Percentiles rank a stretch among this genome's conserved stretches.
These are phyloP conservation scores for Conidiobolus coronatus DNA, from an alignment of 371 early-diverging fungal genomes.

Conservation along the genomic window DNA sequence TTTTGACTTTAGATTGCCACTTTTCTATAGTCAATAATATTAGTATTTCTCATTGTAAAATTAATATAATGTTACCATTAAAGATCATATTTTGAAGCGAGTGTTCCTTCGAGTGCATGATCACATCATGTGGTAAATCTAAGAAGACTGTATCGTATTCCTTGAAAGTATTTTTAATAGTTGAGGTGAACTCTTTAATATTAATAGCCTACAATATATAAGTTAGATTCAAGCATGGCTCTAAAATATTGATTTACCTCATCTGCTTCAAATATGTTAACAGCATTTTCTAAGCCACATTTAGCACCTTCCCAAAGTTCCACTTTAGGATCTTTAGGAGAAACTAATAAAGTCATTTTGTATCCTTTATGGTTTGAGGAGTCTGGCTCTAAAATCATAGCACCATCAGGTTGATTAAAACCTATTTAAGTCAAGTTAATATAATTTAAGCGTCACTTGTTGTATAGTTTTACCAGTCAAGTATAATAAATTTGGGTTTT, in stretches of 20 bases:
- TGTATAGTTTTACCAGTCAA: conserved; percentile 18
- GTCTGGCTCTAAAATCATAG: conserved; percentile 23
- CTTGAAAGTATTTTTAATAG: not conserved
- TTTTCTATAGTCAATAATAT: conserved; percentile 3
- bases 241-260: conserved; percentile 23
- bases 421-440: conserved; percentile 17
- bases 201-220: not conserved
- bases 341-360: conserved; percentile 70
- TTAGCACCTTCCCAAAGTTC: conserved; percentile 89
- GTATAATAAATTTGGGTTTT: conserved; percentile 75
- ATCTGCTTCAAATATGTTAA: conserved; percentile 62
- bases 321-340: conserved; percentile 35
- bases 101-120: too few species aligned
- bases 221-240: not conserved
- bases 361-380: conserved; percentile 19
- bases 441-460: not conserved
- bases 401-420: conserved; percentile 77
- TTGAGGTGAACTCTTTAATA: not conserved
- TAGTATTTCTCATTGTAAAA: not conserved
- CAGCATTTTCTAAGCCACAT: conserved; percentile 59
- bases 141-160: conserved; percentile 15
- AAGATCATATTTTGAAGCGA: too few species aligned
- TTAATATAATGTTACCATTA: too few species aligned
- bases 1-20: conserved; percentile 13
- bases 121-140: conserved; percentile 8